Percentiles rank a stretch among this genome's conserved stretches.
Evolutionary conservation across 495 filamentous ascomycete genomes (phyloP).

Genomic region (Aspergillus leporis): DNA sequence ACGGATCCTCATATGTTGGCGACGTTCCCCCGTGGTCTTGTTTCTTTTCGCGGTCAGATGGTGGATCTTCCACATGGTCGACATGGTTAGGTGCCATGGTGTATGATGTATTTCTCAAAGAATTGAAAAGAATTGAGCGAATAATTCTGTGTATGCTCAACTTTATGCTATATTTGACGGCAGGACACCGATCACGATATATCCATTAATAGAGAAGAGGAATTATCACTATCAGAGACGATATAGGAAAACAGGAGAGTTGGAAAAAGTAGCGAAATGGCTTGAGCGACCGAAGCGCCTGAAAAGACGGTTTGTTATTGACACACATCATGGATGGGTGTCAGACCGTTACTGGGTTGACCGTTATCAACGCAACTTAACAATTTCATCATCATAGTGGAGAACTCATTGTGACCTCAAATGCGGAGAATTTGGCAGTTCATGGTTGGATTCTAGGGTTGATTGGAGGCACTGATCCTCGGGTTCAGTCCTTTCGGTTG

Average conservation of each 20-base stretch:
- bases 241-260: background rate
- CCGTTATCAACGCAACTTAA: background rate
- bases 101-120: background rate
- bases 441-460: background rate
- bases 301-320: background rate
- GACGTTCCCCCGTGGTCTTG: background rate
- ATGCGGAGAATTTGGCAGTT: background rate
- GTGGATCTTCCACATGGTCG: constrained; percentile 35
- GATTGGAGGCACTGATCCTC: background rate
- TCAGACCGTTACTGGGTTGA: background rate
- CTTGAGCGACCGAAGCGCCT: background rate
- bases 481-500: background rate
- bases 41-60: constrained; percentile 21
- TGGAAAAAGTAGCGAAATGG: background rate
- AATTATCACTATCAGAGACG: too few species aligned
- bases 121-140: background rate
- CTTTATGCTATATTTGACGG: background rate
- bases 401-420: background rate
- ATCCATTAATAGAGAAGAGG: too few species aligned
- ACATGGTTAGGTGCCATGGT: constrained; percentile 17
- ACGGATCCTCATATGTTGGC: constrained; percentile 19
- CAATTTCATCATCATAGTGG: background rate
- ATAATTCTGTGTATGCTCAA: background rate
- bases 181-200: background rate
- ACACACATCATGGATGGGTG: background rate